Base-by-base conservation (phyloP, 129 eudicot genomes). In the Tanacetum coccineum region DNA sequence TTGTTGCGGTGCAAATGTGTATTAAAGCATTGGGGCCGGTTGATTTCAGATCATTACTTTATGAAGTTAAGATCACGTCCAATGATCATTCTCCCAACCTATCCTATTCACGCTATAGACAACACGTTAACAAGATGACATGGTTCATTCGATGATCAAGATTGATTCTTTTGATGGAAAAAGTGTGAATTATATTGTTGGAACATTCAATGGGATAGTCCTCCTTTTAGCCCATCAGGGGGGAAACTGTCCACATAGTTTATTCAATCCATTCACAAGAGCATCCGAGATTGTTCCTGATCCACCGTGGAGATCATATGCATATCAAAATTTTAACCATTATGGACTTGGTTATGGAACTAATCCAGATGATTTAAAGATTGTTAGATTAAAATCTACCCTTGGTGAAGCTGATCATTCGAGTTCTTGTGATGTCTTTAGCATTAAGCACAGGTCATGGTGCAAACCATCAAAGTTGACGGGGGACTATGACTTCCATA, bases 141-240 rank as follows among this genome's bases (percentile, higher is more conserved):
- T 1, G 9, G 13, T n/a, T 25, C 13, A n/a, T 53, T 40, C 39
- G 13, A 39, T 12, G n/a, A 17, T 14, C 53, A 39, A 53, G 12
- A 50, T 53, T 39, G 51, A 11, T 36, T 68, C 32, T 53, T 19
- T 15, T 68, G 13, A 9, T 0, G 47, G 55, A n/a, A n/a, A n/a
- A n/a, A n/a, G n/a, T n/a, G n/a, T n/a, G n/a, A n/a, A n/a, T n/a
- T n/a, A n/a, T n/a, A n/a, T n/a, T 22, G 17, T 20, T 40, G 65
- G 74, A 70, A 13, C 64, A 22, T 40, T 55, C 3, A 57, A 57
- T 3, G 74, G 74, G 45, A 57, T 70, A 6, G 74, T 70, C 46
- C 30, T 70, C 6, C 30, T 70, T 8, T 59, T 69, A 3, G 55
- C 25, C 9, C 22, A 7, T 4, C 12, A 4, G 18, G 1, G n/a